phyloP scores from a whole-genome alignment of 140 eudicot genomes.

The Oenanthe javanica region DNA sequence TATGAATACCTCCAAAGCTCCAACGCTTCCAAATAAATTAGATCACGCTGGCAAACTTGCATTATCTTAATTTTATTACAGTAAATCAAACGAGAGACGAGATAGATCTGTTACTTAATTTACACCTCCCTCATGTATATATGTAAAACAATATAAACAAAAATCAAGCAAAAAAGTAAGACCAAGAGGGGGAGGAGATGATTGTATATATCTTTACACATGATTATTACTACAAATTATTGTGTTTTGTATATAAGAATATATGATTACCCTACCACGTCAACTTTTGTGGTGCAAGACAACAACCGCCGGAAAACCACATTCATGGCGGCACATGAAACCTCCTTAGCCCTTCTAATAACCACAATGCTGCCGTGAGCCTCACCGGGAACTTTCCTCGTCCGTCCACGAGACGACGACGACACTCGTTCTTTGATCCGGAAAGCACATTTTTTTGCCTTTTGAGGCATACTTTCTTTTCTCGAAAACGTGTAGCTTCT shows the following conservation, averaged over 20 bases:
- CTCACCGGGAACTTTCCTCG: slow-evolving; percentile 10
- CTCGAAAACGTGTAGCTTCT: slow-evolving; percentile 80
- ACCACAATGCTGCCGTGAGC: slow-evolving; percentile 25
- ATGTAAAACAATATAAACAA: neutral
- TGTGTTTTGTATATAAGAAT: neutral
- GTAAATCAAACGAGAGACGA: neutral
- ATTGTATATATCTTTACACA: neutral
- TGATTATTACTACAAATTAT: neutral
- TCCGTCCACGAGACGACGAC: slow-evolving; percentile 17
- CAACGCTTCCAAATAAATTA: too few relatives aligned
- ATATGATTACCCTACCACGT: slow-evolving; percentile 37
- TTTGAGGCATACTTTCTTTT: slow-evolving; percentile 41
- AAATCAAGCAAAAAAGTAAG: neutral
- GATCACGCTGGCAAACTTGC: too few relatives aligned
- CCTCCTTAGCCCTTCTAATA: slow-evolving; percentile 45
- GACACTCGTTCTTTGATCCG: slow-evolving; percentile 34
- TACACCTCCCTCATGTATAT: neutral
- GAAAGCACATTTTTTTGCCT: slow-evolving; percentile 41
- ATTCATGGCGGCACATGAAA: slow-evolving; percentile 44
- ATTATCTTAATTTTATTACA: neutral
- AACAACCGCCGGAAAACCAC: slow-evolving; percentile 67
- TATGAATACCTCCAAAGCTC: too few relatives aligned
- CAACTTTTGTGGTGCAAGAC: slow-evolving; percentile 70
- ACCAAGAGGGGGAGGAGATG: neutral
- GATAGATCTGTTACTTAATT: neutral